Evolutionary conservation across 176 grass and related monocot genomes (phyloP), one percentile per base, ranked within the genome.

Genomic region (Oryza rufipogon): DNA sequence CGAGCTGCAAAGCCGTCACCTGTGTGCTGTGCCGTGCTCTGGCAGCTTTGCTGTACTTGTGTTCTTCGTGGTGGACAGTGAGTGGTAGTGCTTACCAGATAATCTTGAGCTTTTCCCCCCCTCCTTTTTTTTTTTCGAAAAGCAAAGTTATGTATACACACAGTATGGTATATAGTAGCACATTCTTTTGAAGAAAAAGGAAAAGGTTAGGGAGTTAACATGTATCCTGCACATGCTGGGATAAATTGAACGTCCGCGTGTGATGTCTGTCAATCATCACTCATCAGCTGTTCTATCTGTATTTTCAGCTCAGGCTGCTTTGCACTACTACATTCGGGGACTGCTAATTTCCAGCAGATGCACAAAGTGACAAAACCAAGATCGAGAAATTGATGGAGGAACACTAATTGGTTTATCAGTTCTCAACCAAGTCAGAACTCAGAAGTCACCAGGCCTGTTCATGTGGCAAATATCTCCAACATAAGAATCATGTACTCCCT

Each of bases 1-100:
- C 36, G 36, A 38, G 36, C 36, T 41, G 39, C 39, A 41, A 41
- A 83, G 81, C 13, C 54, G 75, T 15, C 20, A 10, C 56, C 30
- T 51, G 49, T 74, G 81, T 13, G 81, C 36, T 75, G 16, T 89
- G 81, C n/a, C 22, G 69, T 25, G 87, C 70, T 56, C 13, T 49
- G 48, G 48, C 48, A 15, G 48, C 51, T 56, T 7, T 22, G 56
- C 56, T 61, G 56, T n/a, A 9, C 56, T 61, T 61, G 52, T 45
- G 13, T 72, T 75, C 83, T 67, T 78, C 75, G 41, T 15, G 14
- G 46, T 54, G 42, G 82, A 12, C 20, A 7, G 11, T 42, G 66
- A 15, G 51, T 54, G 16, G 30, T 78, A 86, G 78, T 82, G 83
- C 78, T 38, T 36, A 23, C 83, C 80, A 78, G 74, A 88, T 71